These are phyloP conservation scores for Pholiota microspora DNA, from an alignment of 768 basidiomycete species.

Conservation along the genomic window DNA sequence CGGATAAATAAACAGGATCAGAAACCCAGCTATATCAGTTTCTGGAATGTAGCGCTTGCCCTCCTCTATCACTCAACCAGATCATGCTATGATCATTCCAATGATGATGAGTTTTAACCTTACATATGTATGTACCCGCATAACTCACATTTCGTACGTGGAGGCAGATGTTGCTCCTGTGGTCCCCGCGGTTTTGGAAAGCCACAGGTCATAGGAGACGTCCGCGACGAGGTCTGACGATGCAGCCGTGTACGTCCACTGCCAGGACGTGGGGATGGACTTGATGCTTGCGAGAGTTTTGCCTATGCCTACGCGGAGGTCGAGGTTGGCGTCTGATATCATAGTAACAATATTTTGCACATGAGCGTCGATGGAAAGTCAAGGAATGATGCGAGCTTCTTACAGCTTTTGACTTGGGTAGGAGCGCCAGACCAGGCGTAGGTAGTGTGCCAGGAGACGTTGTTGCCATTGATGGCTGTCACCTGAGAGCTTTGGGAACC, in stretches of 20 bases:
- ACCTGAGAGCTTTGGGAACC: conserved; percentile 31
- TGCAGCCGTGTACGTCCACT: conserved; percentile 29
- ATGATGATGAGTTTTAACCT: background rate
- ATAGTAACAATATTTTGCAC: background rate
- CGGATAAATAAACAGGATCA: too few species aligned
- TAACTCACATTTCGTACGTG: conserved; percentile 30
- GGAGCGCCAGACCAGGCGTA: conserved; percentile 31
- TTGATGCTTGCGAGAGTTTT: conserved; percentile 26
- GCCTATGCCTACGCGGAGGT: conserved; percentile 26
- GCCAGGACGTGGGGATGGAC: conserved; percentile 32
- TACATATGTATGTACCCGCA: background rate
- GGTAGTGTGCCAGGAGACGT: conserved; percentile 30
- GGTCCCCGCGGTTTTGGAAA: conserved; percentile 24
- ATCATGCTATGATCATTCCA: conserved; percentile 25
- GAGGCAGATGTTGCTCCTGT: conserved; percentile 27
- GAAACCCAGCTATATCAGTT: too few species aligned
- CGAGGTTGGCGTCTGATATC: conserved; percentile 29
- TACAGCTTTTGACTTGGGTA: conserved; percentile 31
- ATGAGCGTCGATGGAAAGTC: background rate
- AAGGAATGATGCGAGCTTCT: conserved; percentile 16
- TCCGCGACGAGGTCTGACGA: conserved; percentile 32
- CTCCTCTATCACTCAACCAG: conserved; percentile 33
- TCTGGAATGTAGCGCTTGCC: conserved; percentile 17
- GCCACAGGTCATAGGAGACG: conserved; percentile 35
- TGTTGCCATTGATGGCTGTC: conserved; percentile 23